These are phyloP conservation scores for Puccinia horiana DNA, from an alignment of 1,284 basidiomycete genomes.

Conservation along the genomic window DNA sequence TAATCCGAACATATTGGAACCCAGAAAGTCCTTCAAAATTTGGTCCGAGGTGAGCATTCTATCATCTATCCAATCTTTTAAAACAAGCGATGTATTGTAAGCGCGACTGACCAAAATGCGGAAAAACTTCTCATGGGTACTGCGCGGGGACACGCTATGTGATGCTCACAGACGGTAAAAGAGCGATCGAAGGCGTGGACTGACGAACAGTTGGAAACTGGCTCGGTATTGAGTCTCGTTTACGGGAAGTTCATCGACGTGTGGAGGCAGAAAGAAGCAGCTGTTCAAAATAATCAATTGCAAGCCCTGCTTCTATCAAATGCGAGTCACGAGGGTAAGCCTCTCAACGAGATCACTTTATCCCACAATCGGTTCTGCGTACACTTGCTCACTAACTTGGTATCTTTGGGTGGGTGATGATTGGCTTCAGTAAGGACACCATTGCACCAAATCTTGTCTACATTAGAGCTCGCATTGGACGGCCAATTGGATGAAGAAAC, in stretches of 20 bases:
- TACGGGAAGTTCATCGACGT: conserved; percentile 84
- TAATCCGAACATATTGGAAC: conserved; percentile 63
- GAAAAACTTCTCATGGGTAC: not conserved
- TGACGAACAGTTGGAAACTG: conserved; percentile 83
- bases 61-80: too few relatives aligned
- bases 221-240: conserved; percentile 78
- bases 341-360: conserved; percentile 20
- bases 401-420: not conserved
- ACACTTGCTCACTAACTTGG: not conserved
- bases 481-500: conserved; percentile 76
- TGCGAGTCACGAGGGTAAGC: conserved; percentile 77
- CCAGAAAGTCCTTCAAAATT: conserved; percentile 74
- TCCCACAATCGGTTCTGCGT: not conserved
- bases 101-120: too few relatives aligned
- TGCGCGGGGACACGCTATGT: not conserved
- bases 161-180: conserved; percentile 70
- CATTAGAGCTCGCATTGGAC: conserved; percentile 77
- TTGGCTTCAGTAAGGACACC: conserved; percentile 68
- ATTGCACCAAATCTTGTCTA: conserved; percentile 67
- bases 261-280: conserved; percentile 81
- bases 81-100: too few relatives aligned
- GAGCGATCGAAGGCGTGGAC: conserved; percentile 76
- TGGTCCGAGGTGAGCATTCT: conserved; percentile 51
- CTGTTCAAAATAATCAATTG: conserved; percentile 73
- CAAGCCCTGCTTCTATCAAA: conserved; percentile 81